These are phyloP conservation scores for Verticillium nonalfalfae DNA, from an alignment of 2,329 filamentous ascomycete genomes.

Conservation along the genomic window DNA sequence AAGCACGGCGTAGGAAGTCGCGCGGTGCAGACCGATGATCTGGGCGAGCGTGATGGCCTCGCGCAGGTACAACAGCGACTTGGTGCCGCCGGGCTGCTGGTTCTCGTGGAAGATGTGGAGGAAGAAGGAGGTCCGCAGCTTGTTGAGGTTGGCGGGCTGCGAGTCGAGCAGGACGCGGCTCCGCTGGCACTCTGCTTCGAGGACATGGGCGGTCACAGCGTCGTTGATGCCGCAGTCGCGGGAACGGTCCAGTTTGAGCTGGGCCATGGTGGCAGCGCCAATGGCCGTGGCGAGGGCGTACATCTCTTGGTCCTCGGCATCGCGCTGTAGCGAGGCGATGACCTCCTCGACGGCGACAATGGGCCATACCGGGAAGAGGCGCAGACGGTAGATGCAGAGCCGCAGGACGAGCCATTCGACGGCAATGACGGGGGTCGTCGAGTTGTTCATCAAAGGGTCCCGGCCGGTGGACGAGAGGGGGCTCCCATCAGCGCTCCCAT, in stretches of 20 bases:
- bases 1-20: conserved; percentile 30
- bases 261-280: conserved; percentile 39
- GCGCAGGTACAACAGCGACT: conserved; percentile 39
- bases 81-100: conserved; percentile 33
- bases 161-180: conserved; percentile 20
- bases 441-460: not conserved
- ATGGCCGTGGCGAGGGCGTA: conserved; percentile 37
- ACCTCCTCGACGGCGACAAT: conserved; percentile 38
- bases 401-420: conserved; percentile 12
- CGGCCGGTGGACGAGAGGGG: not conserved
- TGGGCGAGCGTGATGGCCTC: conserved; percentile 47
- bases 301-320: conserved; percentile 24
- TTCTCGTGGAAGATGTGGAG: conserved; percentile 47
- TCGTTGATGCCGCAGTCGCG: conserved; percentile 20
- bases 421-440: conserved; percentile 1
- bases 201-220: conserved; percentile 20
- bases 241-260: conserved; percentile 33
- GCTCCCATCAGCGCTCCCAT: not conserved
- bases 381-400: conserved; percentile 40
- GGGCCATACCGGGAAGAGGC: conserved; percentile 46
- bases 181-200: conserved; percentile 28
- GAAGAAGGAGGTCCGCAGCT: conserved; percentile 41
- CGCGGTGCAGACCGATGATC: conserved; percentile 38
- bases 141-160: conserved; percentile 27
- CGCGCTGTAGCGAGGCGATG: conserved; percentile 26